These are phyloP conservation scores for Cytospora chrysosperma DNA, from an alignment of 2,329 filamentous ascomycete species.

Conservation along the genomic window DNA sequence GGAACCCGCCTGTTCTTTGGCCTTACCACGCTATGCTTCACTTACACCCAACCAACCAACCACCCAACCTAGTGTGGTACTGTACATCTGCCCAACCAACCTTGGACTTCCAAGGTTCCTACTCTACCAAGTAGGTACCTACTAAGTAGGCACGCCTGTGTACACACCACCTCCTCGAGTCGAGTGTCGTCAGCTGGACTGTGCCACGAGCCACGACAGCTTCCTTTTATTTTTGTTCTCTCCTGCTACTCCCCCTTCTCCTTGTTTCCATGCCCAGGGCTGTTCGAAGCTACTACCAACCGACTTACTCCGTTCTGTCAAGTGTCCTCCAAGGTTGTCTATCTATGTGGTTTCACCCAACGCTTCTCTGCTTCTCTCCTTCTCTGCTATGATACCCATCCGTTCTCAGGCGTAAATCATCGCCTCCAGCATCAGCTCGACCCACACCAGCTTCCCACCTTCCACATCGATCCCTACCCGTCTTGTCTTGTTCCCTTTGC, in stretches of 20 bases:
- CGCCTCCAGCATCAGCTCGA: slow-evolving; percentile 10
- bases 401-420: not conserved
- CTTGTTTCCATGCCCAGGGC: not conserved
- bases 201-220: slow-evolving; percentile 3
- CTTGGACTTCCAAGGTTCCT: too few species aligned
- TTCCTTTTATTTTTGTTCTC: not conserved
- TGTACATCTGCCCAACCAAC: not conserved
- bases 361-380: too few species aligned
- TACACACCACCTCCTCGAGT: not conserved
- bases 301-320: not conserved
- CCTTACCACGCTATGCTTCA: not conserved
- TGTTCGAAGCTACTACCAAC: not conserved
- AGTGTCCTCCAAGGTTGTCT: too few species aligned
- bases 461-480: slow-evolving; percentile 1
- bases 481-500: not conserved
- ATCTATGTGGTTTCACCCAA: too few species aligned
- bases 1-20: too few species aligned
- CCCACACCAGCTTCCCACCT: slow-evolving; percentile 14
- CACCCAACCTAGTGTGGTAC: not conserved
- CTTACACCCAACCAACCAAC: too few species aligned
- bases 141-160: too few species aligned
- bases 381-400: not conserved
- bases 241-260: not conserved
- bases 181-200: not conserved
- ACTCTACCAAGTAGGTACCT: too few species aligned